A percentile compares a stretch with the other conserved stretches of the same genome.
phyloP scores from a whole-genome alignment of 108 stramenopile species.

The Pseudonitzschia pungens region DNA sequence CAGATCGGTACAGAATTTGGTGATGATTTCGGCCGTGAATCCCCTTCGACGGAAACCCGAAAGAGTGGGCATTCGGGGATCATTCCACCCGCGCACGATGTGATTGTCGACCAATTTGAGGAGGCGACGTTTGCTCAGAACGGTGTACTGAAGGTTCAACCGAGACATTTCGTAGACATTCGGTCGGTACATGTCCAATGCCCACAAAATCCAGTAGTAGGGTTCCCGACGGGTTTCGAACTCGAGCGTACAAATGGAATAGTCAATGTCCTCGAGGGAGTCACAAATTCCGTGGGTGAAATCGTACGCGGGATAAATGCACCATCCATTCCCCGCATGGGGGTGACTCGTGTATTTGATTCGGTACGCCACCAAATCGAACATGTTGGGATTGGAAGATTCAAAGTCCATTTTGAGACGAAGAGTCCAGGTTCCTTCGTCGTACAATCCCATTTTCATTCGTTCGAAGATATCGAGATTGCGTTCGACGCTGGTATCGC shows the following conservation, averaged over 20 bases:
- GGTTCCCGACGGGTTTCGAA: constrained; percentile 97
- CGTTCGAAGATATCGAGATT: constrained; percentile 89
- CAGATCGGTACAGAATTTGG: constrained; percentile 93
- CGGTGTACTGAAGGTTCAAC: constrained; percentile 92
- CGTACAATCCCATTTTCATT: constrained; percentile 90
- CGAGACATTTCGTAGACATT: constrained; percentile 92
- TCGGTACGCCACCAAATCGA: constrained; percentile 96
- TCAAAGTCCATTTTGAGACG: constrained; percentile 98
- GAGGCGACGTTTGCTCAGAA: constrained; percentile 94
- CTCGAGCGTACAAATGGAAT: constrained; percentile 98
- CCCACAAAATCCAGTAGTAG: constrained; percentile 99
- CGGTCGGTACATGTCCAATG: constrained; percentile 94
- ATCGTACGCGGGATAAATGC: constrained; percentile 98
- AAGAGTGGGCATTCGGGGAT: constrained; percentile 98
- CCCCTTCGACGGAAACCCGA: constrained; percentile 94
- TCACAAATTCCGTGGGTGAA: constrained; percentile 98
- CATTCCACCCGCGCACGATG: constrained; percentile 94
- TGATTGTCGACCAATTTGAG: constrained; percentile 87
- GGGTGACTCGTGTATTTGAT: constrained; percentile 96
- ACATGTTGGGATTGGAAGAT: constrained; percentile 93
- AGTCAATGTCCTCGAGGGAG: constrained; percentile 97
- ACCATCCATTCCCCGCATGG: constrained; percentile 95
- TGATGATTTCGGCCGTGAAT: constrained; percentile 92
- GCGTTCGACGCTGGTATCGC: constrained; percentile 86
- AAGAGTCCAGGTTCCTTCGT: constrained; percentile 92